These are phyloP conservation scores for Xylaria arbuscula DNA, from an alignment of 2,329 filamentous ascomycete species.

Conservation along the genomic window DNA sequence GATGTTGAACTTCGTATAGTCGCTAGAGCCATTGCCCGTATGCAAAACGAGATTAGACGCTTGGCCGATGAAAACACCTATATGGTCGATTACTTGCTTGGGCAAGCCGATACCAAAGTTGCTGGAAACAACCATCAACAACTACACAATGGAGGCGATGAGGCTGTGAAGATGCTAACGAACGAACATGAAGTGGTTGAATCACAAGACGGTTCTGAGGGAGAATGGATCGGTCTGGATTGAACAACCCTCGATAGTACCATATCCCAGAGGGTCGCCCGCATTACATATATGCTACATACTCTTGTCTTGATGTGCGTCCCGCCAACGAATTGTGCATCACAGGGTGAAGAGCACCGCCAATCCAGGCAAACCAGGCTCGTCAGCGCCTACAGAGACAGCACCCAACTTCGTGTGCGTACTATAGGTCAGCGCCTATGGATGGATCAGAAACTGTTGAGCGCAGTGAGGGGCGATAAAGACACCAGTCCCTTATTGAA, in stretches of 20 bases:
- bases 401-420: conserved; percentile 1
- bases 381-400: neutral
- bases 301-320: neutral
- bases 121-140: conserved; percentile 23
- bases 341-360: neutral
- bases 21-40: conserved; percentile 80
- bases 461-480: neutral
- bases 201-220: conserved; percentile 44
- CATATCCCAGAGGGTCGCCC: neutral
- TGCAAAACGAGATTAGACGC: conserved; percentile 83
- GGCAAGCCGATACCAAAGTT: conserved; percentile 56
- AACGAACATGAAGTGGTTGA: conserved; percentile 37
- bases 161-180: conserved; percentile 43
- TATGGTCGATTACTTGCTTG: conserved; percentile 83
- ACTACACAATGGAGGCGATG: conserved; percentile 38
- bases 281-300: neutral
- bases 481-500: neutral
- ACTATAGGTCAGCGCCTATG: neutral
- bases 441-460: neutral
- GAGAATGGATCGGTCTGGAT: conserved; percentile 50
- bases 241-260: conserved; percentile 32
- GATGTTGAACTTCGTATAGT: conserved; percentile 87
- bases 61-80: conserved; percentile 90
- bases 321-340: neutral
- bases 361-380: neutral